Percentiles rank a stretch among this genome's conserved stretches.
Evolutionary conservation across 805 yeast species (phyloP).

Genomic region (Pichia pseudocactophila): DNA sequence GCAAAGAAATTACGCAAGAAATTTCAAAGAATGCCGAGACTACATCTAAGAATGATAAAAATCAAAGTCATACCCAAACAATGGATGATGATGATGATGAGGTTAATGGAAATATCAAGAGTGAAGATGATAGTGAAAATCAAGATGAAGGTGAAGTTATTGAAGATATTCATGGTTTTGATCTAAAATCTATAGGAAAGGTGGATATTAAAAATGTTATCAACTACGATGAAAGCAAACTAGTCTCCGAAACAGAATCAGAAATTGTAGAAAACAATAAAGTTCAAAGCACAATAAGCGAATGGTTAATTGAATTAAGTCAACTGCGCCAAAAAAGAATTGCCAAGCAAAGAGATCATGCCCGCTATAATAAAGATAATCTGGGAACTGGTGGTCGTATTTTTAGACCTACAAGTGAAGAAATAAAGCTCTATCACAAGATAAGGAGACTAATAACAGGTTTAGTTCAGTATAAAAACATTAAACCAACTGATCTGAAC

Average conservation of each 20-base stretch:
- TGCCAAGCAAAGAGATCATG: constrained; percentile 7
- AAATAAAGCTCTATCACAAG: constrained; percentile 34
- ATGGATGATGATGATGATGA: neutral
- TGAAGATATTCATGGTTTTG: neutral
- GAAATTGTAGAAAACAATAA: constrained; percentile 16
- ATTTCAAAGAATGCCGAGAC: neutral
- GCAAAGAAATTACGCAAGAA: constrained; percentile 7
- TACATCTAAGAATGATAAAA: neutral
- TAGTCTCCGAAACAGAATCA: constrained; percentile 20
- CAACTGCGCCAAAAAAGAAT: constrained; percentile 39
- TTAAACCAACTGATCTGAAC: constrained; percentile 28
- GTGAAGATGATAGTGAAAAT: neutral
- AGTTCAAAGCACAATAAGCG: constrained; percentile 33
- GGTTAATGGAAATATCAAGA: neutral
- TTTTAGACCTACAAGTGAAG: constrained; percentile 35
- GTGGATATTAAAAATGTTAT: constrained; percentile 24
- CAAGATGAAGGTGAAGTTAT: constrained; percentile 6
- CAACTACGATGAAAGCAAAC: constrained; percentile 21
- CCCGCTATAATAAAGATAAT: constrained; percentile 10
- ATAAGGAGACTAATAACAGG: constrained; percentile 37
- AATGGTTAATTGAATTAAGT: constrained; percentile 40
- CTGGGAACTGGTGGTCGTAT: constrained; percentile 14
- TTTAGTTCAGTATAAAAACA: constrained; percentile 22
- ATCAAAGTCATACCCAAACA: too few relatives aligned
- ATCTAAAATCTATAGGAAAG: constrained; percentile 7